Conservation (phyloP, 495 filamentous ascomycete genomes). For the Penicillium coprophilum region DNA sequence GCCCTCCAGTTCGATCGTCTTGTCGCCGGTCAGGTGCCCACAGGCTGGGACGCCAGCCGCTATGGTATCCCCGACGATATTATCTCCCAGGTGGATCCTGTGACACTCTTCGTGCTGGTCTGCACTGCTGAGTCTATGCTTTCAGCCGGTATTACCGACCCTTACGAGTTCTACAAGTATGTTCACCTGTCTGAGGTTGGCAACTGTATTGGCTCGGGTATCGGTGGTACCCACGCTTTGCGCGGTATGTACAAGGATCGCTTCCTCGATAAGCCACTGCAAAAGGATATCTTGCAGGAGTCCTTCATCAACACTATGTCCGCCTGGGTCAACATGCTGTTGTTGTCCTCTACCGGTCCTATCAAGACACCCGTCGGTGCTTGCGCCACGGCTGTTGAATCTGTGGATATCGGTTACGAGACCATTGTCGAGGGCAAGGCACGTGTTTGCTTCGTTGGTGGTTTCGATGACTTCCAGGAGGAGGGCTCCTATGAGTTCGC, state of each 20-base stretch:
- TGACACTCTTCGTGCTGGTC: slow-evolving; percentile 91
- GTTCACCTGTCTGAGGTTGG: slow-evolving; percentile 97
- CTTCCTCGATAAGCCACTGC: slow-evolving; percentile 93
- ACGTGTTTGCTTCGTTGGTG: slow-evolving; percentile 93
- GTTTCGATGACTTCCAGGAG: slow-evolving; percentile 99
- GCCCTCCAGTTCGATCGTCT: slow-evolving; percentile 95
- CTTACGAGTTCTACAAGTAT: slow-evolving; percentile 99
- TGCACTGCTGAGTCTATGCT: slow-evolving; percentile 89
- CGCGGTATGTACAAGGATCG: slow-evolving; percentile 98
- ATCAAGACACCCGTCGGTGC: slow-evolving; percentile 99
- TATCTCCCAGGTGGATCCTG: slow-evolving; percentile 93
- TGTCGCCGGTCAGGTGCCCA: slow-evolving; percentile 94
- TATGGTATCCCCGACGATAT: slow-evolving; percentile 98
- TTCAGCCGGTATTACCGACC: slow-evolving; percentile 95
- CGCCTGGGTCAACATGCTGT: slow-evolving; percentile 98
- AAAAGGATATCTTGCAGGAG: slow-evolving; percentile 98
- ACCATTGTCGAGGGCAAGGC: slow-evolving; percentile 98
- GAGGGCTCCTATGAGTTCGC: slow-evolving; percentile 99
- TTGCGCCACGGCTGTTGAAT: slow-evolving; percentile 96
- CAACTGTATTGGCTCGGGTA: slow-evolving; percentile 97
- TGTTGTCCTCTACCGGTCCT: slow-evolving; percentile 93
- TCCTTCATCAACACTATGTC: slow-evolving; percentile 99
- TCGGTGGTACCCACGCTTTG: slow-evolving; percentile 88
- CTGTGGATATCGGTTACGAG: slow-evolving; percentile 95
- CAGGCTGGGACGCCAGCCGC: slow-evolving; percentile 91